These are phyloP conservation scores for Penicillium herquei DNA, from an alignment of 495 filamentous ascomycete genomes.

Conservation along the genomic window DNA sequence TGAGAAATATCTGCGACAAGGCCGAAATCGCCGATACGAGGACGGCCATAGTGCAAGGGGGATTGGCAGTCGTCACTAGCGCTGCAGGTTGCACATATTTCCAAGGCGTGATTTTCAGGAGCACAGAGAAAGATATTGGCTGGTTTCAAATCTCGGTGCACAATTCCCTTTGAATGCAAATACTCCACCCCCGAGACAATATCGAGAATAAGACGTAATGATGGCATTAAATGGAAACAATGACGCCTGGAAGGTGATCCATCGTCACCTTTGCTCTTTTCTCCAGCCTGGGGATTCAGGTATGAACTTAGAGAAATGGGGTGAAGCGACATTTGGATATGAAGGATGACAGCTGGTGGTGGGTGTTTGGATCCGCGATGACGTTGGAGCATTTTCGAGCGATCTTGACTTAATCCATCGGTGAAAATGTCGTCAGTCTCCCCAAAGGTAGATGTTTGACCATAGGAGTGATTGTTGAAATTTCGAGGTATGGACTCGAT, in stretches of 20 bases:
- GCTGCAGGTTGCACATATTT: constrained; percentile 34
- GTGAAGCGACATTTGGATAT: constrained; percentile 57
- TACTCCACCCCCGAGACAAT: constrained; percentile 56
- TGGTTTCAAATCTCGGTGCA: constrained; percentile 70
- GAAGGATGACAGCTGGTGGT: constrained; percentile 43
- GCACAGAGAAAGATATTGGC: constrained; percentile 64
- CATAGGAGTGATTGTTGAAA: constrained; percentile 28
- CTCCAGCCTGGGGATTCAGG: constrained; percentile 32
- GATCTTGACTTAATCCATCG: constrained; percentile 45
- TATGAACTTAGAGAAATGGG: constrained; percentile 49
- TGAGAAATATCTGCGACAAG: constrained; percentile 54
- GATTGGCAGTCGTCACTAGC: constrained; percentile 15
- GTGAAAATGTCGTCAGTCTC: constrained; percentile 50
- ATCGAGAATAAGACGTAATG: constrained; percentile 41
- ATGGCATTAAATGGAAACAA: constrained; percentile 49
- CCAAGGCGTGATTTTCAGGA: constrained; percentile 23
- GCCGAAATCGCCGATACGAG: constrained; percentile 55
- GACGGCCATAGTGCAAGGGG: constrained; percentile 38
- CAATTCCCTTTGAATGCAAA: constrained; percentile 58
- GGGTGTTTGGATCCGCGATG: constrained; percentile 24
- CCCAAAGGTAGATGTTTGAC: constrained; percentile 34
- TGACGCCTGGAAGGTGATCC: constrained; percentile 32
- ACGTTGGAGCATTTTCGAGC: constrained; percentile 36
- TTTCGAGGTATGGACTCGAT: constrained; percentile 43
- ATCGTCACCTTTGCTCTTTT: constrained; percentile 2